These are phyloP conservation scores for Poa annua DNA, from an alignment of 176 grass and related monocot species.

Conservation along the genomic window DNA sequence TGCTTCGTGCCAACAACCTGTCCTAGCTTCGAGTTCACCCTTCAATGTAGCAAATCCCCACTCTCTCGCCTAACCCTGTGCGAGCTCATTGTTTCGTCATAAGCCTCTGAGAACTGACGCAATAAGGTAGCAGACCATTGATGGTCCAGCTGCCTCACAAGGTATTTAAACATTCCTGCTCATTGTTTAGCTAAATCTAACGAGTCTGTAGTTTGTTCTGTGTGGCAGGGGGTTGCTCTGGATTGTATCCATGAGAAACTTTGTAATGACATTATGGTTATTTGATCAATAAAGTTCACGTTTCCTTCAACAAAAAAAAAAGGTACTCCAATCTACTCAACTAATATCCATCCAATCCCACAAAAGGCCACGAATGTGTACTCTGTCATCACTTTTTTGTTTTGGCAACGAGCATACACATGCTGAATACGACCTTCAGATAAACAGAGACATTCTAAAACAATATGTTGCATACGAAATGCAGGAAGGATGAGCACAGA, in stretches of 20 bases:
- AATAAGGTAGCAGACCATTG: too few relatives aligned
- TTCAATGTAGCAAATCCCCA: constrained; percentile 45
- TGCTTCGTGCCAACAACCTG: constrained; percentile 36
- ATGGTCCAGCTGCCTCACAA: too few relatives aligned
- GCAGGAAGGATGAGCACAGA: neutral
- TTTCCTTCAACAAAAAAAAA: too few relatives aligned
- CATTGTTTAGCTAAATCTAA: too few relatives aligned
- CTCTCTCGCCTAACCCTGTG: neutral
- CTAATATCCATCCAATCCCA: neutral
- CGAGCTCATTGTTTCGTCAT: too few relatives aligned
- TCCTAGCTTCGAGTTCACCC: constrained; percentile 40
- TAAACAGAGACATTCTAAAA: neutral
- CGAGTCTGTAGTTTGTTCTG: too few relatives aligned
- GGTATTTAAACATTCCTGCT: too few relatives aligned
- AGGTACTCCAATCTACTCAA: neutral
- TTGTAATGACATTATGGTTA: too few relatives aligned
- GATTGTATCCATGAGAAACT: too few relatives aligned
- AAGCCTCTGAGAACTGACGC: too few relatives aligned
- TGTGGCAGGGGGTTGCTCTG: too few relatives aligned
- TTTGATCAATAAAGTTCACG: too few relatives aligned
- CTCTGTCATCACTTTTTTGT: neutral
- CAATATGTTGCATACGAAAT: constrained; percentile 5
- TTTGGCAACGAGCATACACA: neutral
- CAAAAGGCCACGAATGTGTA: neutral
- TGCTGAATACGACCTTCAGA: constrained; percentile 1